Conservation (phyloP, 148 eudicot genomes). For the Chenopodium berlandieri region DNA sequence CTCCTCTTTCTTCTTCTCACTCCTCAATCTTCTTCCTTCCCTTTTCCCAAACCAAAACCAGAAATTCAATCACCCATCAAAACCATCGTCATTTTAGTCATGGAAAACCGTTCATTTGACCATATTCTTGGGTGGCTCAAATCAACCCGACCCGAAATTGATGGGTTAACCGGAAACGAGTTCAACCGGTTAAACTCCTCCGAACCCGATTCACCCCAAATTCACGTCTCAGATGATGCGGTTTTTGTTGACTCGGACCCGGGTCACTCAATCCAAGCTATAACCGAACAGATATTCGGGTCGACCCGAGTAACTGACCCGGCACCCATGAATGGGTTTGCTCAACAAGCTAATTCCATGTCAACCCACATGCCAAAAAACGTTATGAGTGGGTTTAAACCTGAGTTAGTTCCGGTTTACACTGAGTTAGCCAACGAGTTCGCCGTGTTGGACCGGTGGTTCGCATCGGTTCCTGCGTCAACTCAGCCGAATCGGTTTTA, state of each 20-base stretch:
- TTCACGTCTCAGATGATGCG: slow-evolving; percentile 61
- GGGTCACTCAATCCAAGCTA: slow-evolving; percentile 96
- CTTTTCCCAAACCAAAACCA: slow-evolving; percentile 33
- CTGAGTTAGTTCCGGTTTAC: slow-evolving; percentile 61
- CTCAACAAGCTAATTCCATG: slow-evolving; percentile 69
- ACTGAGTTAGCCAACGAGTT: slow-evolving; percentile 80
- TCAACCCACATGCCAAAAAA: slow-evolving; percentile 46
- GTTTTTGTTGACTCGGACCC: slow-evolving; percentile 80
- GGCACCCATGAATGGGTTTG: slow-evolving; percentile 96
- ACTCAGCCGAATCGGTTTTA: slow-evolving; percentile 98
- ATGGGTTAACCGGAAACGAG: slow-evolving; percentile 76
- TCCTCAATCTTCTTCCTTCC: slow-evolving; percentile 35
- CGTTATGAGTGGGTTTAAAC: slow-evolving; percentile 90
- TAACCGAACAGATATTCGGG: slow-evolving; percentile 88
- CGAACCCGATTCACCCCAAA: slow-evolving; percentile 49
- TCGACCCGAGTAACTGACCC: slow-evolving; percentile 44
- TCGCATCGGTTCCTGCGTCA: slow-evolving; percentile 95
- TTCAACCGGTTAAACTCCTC: slow-evolving; percentile 62
- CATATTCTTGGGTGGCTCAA: slow-evolving; percentile 92
- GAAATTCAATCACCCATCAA: slow-evolving; percentile 67
- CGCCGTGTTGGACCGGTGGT: slow-evolving; percentile 87
- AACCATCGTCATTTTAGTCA: slow-evolving; percentile 76
- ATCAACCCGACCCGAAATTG: slow-evolving; percentile 73
- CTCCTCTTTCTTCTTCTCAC: slow-evolving; percentile 21
- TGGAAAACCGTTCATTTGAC: slow-evolving; percentile 97